Evolutionary conservation across 352 stramenopile genomes (phyloP), one percentile per base, ranked within the genome.

Genomic region (Globisporangium spiculum): DNA sequence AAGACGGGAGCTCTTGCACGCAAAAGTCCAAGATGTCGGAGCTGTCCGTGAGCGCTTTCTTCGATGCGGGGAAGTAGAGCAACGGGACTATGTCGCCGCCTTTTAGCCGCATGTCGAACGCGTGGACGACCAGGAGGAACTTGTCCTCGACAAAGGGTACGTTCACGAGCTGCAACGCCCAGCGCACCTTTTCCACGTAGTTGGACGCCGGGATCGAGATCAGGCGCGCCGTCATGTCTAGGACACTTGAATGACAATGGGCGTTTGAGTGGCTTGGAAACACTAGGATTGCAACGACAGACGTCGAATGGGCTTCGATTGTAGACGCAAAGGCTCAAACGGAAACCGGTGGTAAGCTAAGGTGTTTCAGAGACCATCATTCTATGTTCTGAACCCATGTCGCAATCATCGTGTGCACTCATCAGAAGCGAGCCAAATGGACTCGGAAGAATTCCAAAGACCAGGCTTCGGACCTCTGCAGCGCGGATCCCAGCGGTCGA

Each of bases 121-220:
- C 69, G 54, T 60, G 54, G 57, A 89, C 74, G 46, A 81, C 52
- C 12, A 75, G 75, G 0, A 71, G 72, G 70, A 80, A 83, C 59
- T 78, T 80, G 55, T 79, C 71, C 70, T 89, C 80, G 0, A 60
- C 46, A 32, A 87, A 84, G n/a, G 73, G 56, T 10, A 86, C 67
- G 0, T 74, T 68, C 1, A 73, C 78, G 9, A 81, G 14, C 38
- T 77, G 72, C 27, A 89, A 58, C 32, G 77, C 77, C 78, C 76
- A 86, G 3, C 80, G 75, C 38, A 75, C 73, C 67, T 89, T 89
- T 66, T 86, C 80, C 14, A 79, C 76, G 58, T 78, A 89, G 68
- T 81, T 89, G 52, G 78, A 89, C 26, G 71, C 68, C 4, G 76
- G 75, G 52, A 86, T 86, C 9, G 78, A 59, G 26, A 59, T 76